Percentiles rank a stretch among this genome's conserved stretches.
Conservation (phyloP, 345 rosid genomes). For the Citrus unshiu region DNA sequence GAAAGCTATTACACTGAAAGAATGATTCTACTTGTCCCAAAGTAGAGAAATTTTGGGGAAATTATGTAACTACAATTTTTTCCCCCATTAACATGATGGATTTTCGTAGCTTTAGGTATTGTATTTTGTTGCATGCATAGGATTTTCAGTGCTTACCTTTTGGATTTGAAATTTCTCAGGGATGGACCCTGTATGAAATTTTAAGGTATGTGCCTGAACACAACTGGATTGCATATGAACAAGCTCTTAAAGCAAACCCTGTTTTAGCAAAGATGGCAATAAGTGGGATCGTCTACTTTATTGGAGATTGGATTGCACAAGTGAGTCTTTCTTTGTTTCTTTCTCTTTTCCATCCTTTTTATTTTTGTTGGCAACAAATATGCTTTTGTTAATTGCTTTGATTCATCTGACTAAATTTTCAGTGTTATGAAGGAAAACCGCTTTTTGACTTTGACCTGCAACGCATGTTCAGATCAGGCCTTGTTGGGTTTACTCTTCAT, state of each 20-base stretch:
- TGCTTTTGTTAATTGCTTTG: neutral
- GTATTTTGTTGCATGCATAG: neutral
- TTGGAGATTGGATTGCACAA: constrained; percentile 98
- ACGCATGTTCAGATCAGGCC: constrained; percentile 80
- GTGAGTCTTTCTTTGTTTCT: constrained; percentile 25
- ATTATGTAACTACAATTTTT: neutral
- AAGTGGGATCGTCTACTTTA: constrained; percentile 78
- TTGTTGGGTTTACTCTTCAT: constrained; percentile 90
- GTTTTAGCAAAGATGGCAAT: constrained; percentile 95
- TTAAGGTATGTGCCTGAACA: constrained; percentile 81
- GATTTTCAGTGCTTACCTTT: neutral
- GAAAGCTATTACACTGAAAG: neutral
- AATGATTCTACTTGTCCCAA: neutral
- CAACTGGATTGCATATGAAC: constrained; percentile 91
- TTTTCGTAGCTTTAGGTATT: neutral
- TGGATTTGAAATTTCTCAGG: constrained; percentile 34
- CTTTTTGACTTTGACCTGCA: constrained; percentile 63
- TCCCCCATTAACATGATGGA: neutral
- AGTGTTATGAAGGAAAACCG: constrained; percentile 91
- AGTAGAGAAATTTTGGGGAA: too few species aligned
- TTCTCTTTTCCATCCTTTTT: neutral
- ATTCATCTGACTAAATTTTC: constrained; percentile 13
- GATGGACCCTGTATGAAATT: constrained; percentile 92
- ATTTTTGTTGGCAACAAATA: neutral
- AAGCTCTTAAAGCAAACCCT: constrained; percentile 79